Evolutionary conservation across 2,329 filamentous ascomycete species (phyloP), one percentile per base, ranked within the genome.

Genomic region (Coniochaeta ligniaria): DNA sequence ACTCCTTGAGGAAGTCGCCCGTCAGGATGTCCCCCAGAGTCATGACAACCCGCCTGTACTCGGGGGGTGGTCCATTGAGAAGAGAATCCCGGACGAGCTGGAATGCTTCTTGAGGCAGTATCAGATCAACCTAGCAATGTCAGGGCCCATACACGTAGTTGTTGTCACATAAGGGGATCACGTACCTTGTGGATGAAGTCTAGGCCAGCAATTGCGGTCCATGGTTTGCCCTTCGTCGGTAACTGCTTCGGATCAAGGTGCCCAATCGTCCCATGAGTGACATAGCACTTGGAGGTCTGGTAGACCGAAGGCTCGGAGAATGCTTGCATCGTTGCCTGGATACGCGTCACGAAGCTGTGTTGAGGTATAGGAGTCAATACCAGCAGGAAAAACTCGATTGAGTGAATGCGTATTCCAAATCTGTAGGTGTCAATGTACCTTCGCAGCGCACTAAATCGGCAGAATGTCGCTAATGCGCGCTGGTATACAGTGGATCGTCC

Each of bases 1-100:
- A 93, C 50, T 86, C 80, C n/a, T 84, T 88, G 68, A 96, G 92
- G 68, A 97, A 96, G 0, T 87, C 83, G 1, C 85, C 84, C 36
- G 89, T 81, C 1, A 98, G 71, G 6, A 98, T 70, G 61, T 91
- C 86, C 9, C 81, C 81, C 11, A 96, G 79, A 3, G 85, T 84
- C 82, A 96, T 87, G 65, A 85, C 83, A 2, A 96, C 85, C 62
- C 84, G 83, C 35, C 83, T 83, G 78, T 91, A 96, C 14, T 66
- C 65, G 1, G 81, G 79, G 6, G 67, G 65, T 8, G 66, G 67
- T 3, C 68, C 58, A 16, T 69, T 69, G 8, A 80, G 71, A 17
- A 92, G 69, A 63, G 81, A 81, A 35, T 79, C 70, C 66, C 78
- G 77, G 3, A 90, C 75, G 20, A 78, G 67, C 28, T 82, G 77